Percentiles rank a stretch among this genome's conserved stretches.
phyloP scores from a whole-genome alignment of 2,329 filamentous ascomycete genomes.

The Talaromyces sp. region DNA sequence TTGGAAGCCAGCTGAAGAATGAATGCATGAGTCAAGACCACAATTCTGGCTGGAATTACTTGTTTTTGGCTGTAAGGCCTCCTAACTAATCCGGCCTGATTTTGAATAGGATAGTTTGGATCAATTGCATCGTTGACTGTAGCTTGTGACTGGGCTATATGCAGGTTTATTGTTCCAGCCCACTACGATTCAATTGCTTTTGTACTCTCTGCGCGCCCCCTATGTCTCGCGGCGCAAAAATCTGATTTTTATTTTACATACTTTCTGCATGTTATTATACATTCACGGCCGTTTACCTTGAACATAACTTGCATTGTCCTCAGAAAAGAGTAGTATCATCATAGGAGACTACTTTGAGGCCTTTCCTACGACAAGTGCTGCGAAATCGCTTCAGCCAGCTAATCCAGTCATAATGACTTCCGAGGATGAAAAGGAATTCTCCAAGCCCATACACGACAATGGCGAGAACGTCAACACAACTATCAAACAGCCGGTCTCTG shows the following conservation, averaged over 20 bases:
- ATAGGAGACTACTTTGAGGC: neutral
- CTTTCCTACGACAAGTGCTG: neutral
- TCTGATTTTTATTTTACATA: neutral
- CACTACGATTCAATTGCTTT: neutral
- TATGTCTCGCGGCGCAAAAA: neutral
- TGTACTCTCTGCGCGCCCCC: conserved; percentile 1
- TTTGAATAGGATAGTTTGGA: neutral
- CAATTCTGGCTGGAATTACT: neutral
- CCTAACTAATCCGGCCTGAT: conserved; percentile 8
- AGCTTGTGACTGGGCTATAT: neutral
- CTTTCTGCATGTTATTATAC: neutral
- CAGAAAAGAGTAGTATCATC: neutral
- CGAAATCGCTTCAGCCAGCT: neutral
- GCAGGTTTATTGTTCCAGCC: neutral
- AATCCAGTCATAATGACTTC: conserved; percentile 10
- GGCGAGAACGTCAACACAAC: neutral
- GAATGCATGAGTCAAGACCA: neutral
- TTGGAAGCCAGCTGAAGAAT: neutral
- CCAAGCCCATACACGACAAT: conserved; percentile 13
- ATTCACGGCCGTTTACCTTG: conserved; percentile 1
- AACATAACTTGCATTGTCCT: neutral
- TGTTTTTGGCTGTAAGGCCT: neutral
- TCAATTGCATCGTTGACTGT: neutral
- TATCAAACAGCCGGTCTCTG: neutral
- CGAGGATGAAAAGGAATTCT: conserved; percentile 13